Evolutionary conservation across 139 green algal species (phyloP).

Genomic region (Zygnema cylindricum): DNA sequence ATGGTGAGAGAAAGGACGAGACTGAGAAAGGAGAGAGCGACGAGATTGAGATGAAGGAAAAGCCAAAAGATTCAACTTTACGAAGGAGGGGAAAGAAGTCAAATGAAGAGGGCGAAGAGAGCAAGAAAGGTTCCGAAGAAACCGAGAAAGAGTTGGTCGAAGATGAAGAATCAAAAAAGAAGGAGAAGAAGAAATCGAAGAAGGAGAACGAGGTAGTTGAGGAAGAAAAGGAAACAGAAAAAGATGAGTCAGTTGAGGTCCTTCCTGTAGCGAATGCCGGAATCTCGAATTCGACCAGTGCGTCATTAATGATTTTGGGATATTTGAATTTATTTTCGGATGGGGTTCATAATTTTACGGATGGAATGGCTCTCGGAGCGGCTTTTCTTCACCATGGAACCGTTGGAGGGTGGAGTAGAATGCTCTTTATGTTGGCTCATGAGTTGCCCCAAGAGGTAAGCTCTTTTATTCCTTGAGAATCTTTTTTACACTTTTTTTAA

Average conservation of each 20-base stretch:
- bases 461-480: no score
- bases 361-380: constrained; percentile 61
- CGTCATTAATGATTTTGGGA: constrained; percentile 40
- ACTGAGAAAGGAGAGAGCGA: constrained; percentile 3
- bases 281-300: background rate
- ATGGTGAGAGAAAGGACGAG: constrained; percentile 39
- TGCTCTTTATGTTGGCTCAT: constrained; percentile 61
- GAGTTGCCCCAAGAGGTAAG: constrained; percentile 63
- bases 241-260: background rate
- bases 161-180: background rate
- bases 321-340: constrained; percentile 67
- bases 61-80: constrained; percentile 20
- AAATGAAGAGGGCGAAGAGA: background rate
- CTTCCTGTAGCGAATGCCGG: background rate
- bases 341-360: constrained; percentile 67
- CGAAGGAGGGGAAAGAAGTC: no score
- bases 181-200: background rate
- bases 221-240: background rate
- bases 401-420: constrained; percentile 40
- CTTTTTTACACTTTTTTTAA: background rate
- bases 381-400: constrained; percentile 51
- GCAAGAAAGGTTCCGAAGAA: background rate
- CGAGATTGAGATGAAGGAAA: background rate
- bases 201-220: background rate
- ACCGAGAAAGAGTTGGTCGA: background rate